Evolutionary conservation across 1,139 yeast genomes (phyloP), one percentile per base, ranked within the genome.

Genomic region (Geotrichum fermentans): DNA sequence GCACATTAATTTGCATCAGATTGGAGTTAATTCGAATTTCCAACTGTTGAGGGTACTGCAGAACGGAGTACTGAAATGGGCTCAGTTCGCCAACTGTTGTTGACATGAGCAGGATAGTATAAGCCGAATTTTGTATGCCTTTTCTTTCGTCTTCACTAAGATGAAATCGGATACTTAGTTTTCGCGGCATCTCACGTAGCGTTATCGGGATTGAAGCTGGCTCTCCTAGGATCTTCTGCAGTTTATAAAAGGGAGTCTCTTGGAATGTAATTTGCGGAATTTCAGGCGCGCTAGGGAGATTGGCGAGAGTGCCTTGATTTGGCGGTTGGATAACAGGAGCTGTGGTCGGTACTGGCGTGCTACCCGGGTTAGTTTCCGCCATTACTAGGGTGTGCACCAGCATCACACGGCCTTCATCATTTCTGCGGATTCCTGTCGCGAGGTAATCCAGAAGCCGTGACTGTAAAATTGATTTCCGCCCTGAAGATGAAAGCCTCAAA

Each of bases 401-500:
- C 2, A 11, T 16, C 6, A 43, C 33, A 16, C 49, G 50, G 24
- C n/a, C 24, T 18, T 32, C 20, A 35, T 40, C 47, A 40, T 33
- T 28, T 32, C 50, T 16, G 6, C 50, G 37, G 4, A 47, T 20
- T 13, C 49, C 52, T 14, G 48, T 45, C 3, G 49, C 29, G 14
- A 57, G 52, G 40, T 50, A 57, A 18, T 45, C 53, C 10, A 41
- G 35, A 5, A 68, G 50, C 5, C 71, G 59, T 26, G 58, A 56
- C 48, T 59, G 62, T 18, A 66, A 61, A 26, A 51, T 59, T 17
- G 58, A 56, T 52, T 69, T 69, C 14, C 62, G 54, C 13, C 73
- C 73, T 5, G 59, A 50, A 18, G 52, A 38, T 5, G 60, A 40
- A 36, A 65, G 52, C 7, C 54, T 45, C 6, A 58, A 48, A n/a